Evolutionary conservation across 139 green algal genomes (phyloP).

Genomic region (Chlorella vulgaris): DNA sequence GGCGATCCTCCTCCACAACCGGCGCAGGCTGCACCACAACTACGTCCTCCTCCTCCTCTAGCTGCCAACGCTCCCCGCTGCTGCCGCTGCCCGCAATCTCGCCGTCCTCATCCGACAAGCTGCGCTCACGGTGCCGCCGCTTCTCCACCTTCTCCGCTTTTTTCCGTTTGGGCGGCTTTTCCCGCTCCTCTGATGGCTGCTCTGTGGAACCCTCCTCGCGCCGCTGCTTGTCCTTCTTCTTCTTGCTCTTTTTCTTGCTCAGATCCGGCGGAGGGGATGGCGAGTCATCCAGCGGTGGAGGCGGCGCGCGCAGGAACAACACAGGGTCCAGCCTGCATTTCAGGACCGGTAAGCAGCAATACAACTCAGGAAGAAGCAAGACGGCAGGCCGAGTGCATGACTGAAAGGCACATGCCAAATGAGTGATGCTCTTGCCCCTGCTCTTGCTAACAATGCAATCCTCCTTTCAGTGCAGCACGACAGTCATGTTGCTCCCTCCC

Average conservation of each 20-base stretch:
- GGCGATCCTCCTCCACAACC: not conserved
- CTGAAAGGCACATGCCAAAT: no score
- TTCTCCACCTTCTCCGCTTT: no score
- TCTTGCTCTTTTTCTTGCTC: not conserved
- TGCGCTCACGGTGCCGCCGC: conserved; percentile 31
- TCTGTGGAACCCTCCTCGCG: not conserved
- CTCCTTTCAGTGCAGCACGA: no score
- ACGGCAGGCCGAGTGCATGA: no score
- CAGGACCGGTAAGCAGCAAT: no score
- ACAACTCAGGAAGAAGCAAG: no score
- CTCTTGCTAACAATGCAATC: no score
- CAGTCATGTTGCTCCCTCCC: no score
- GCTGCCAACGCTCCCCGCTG: not conserved
- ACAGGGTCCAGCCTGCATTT: conserved; percentile 46
- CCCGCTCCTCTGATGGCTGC: not conserved
- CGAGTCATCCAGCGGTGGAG: not conserved
- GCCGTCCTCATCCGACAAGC: conserved; percentile 10
- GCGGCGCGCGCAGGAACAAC: conserved; percentile 38
- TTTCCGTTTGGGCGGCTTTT: not conserved
- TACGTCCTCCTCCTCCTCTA: not conserved
- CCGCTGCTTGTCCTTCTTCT: not conserved
- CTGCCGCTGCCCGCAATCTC: not conserved
- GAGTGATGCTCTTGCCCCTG: no score
- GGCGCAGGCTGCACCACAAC: no score
- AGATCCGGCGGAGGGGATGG: not conserved